A percentile compares a stretch with the other conserved stretches of the same genome.
Conservation (phyloP, 306 rosid species). For the Prunus mume region DNA sequence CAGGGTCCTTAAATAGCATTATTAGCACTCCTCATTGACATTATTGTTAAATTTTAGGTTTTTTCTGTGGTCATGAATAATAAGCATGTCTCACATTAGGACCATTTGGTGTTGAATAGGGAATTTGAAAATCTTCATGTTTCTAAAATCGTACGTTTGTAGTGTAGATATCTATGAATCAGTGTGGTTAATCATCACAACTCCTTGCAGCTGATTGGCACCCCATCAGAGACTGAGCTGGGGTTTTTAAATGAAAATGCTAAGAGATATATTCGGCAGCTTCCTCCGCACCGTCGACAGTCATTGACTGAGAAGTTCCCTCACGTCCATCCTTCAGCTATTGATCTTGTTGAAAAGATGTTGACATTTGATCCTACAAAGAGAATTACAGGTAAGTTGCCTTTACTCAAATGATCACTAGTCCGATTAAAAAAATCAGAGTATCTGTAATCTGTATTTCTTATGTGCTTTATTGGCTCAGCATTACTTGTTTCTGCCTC, state of each 20-base stretch:
- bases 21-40: not conserved
- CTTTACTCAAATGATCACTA: slow-evolving; percentile 9
- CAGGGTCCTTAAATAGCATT: slow-evolving; percentile 5
- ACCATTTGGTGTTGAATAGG: not conserved
- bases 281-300: slow-evolving; percentile 67
- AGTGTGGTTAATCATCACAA: slow-evolving; percentile 7
- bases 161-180: slow-evolving; percentile 3
- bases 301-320: slow-evolving; percentile 92
- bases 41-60: not conserved
- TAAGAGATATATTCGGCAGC: slow-evolving; percentile 87
- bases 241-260: slow-evolving; percentile 95
- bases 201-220: slow-evolving; percentile 86
- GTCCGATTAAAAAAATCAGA: not conserved
- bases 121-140: not conserved
- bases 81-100: not conserved
- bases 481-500: slow-evolving; percentile 7
- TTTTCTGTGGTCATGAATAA: not conserved
- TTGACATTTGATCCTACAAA: slow-evolving; percentile 83
- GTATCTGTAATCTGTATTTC: not conserved
- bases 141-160: not conserved
- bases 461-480: slow-evolving; percentile 5
- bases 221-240: slow-evolving; percentile 92
- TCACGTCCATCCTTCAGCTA: slow-evolving; percentile 87
- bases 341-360: slow-evolving; percentile 97
- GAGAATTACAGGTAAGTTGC: slow-evolving; percentile 84